Evolutionary conservation across 129 eudicot genomes (phyloP), one percentile per base, ranked within the genome.

Genomic region (Deinandra increscens): DNA sequence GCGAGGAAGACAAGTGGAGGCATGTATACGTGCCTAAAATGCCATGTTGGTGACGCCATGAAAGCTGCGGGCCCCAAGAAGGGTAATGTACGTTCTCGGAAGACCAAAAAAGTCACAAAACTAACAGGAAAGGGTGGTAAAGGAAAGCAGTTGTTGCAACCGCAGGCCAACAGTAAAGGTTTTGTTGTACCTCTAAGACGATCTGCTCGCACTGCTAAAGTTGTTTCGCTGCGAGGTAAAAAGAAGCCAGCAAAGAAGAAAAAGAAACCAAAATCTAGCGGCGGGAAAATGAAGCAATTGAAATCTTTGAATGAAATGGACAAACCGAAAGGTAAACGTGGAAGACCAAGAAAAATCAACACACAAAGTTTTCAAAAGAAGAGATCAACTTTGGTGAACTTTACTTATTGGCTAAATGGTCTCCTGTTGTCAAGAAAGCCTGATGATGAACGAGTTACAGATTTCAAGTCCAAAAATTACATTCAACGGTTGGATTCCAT

Each of bases 351-450:
- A 79, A 84, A 79, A 78, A 75, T 78, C 65, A 73, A 38, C 29
- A 72, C 39, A 62, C 45, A 22, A 68, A 72, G 70, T 77, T 73
- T 76, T 71, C 77, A 62, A 78, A 91, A 79, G 81, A 81, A 81
- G 75, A 84, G 96, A 73, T 67, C 92, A 11, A 75, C 43, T 10
- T n/a, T 60, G 37, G 55, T 66, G 34, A 11, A 19, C 72, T 41
- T 65, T 64, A 45, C 82, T 26, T 89, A 79, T 81, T 93, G 98
- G 98, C 72, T 81, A 36, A 82, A 89, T 63, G 98, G 98, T 76
- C 87, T 93, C 22, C 69, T 17, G 12, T 51, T 93, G 41, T 84
- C 97, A 60, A 81, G 80, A 71, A 89, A 83, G 67, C 81, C 79
- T 22, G 79, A 83, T 60, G 97, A 93, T 81, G 93, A 81, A 68